Base-by-base conservation (phyloP, 208 protist species). In the Trypanosoma boissoni region DNA sequence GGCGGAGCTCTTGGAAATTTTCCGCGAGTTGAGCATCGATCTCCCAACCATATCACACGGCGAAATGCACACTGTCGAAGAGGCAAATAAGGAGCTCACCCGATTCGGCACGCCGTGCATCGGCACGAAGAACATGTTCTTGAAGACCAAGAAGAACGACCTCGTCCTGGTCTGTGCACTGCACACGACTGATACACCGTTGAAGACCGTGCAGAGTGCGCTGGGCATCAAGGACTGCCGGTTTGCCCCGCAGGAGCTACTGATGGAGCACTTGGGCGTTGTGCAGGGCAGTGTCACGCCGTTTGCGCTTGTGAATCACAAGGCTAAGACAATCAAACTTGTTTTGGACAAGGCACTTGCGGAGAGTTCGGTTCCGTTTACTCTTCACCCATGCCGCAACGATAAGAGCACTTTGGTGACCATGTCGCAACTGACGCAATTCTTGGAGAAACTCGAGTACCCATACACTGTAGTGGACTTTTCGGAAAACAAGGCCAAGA, bases 61-160 rank as follows among this genome's bases (percentile, higher is more conserved):
- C 50, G 73, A 78, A 72, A 89, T 83, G 67, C 64, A 75, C 58
- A 88, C 82, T 12, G 81, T 87, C 9, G 84, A 90, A 44, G 81
- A 83, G 48, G 80, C 77, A 31, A 80, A 80, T 62, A 66, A 74
- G 64, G 78, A 86, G 56, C 73, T 83, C 3, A 42, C 29, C 14
- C 68, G 72, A 32, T 90, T 90, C 67, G 68, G 50, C 20, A 44
- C 28, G 32, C 64, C 74, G 7, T 81, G 72, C 63, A 58, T 59
- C 23, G 83, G 82, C 56, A 87, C 85, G 31, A 94, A 92, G 75
- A 92, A 86, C 50, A 78, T 96, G 55, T 96, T 96, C 56, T 67
- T 96, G 29, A 96, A 94, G 78, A 83, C 83, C 70, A 94, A 92
- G 73, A 96, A 96, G 77, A 71, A 66, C 27, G 84, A 92, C 51